Evolutionary conservation across 2,329 filamentous ascomycete species (phyloP).

Genomic region (Dothistroma pini): DNA sequence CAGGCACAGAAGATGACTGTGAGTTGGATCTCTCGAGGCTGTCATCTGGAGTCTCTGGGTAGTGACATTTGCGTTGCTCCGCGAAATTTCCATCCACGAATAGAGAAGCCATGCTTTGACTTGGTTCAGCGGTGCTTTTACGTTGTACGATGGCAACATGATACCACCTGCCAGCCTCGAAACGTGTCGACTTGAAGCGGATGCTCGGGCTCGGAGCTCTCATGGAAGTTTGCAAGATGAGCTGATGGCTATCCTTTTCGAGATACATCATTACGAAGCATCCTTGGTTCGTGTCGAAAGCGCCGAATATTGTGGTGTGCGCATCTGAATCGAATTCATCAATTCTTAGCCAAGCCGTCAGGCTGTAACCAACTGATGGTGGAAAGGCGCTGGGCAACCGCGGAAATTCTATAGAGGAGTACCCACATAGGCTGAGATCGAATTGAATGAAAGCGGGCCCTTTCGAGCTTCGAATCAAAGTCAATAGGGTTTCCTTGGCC

Average conservation of each 20-base stretch:
- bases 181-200: constrained; percentile 79
- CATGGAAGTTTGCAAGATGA: constrained; percentile 95
- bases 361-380: constrained; percentile 79
- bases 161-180: constrained; percentile 80
- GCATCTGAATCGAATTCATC: constrained; percentile 79
- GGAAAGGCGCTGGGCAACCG: constrained; percentile 84
- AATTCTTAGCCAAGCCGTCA: constrained; percentile 83
- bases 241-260: constrained; percentile 86
- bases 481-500: constrained; percentile 66
- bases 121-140: constrained; percentile 25
- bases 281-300: constrained; percentile 85
- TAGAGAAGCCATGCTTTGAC: constrained; percentile 59
- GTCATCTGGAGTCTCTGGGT: constrained; percentile 70
- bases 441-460: constrained; percentile 88
- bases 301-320: constrained; percentile 94
- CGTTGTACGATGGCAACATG: constrained; percentile 87
- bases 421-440: constrained; percentile 82
- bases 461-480: constrained; percentile 69
- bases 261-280: constrained; percentile 94
- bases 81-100: constrained; percentile 93
- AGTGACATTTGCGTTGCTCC: constrained; percentile 85
- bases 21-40: constrained; percentile 12
- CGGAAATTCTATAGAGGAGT: constrained; percentile 83
- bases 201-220: constrained; percentile 82
- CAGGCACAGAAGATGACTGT: constrained; percentile 6